Base-by-base conservation (phyloP, 192 early-diverging fungal species). In the Phycomyces blakesleeanus region DNA sequence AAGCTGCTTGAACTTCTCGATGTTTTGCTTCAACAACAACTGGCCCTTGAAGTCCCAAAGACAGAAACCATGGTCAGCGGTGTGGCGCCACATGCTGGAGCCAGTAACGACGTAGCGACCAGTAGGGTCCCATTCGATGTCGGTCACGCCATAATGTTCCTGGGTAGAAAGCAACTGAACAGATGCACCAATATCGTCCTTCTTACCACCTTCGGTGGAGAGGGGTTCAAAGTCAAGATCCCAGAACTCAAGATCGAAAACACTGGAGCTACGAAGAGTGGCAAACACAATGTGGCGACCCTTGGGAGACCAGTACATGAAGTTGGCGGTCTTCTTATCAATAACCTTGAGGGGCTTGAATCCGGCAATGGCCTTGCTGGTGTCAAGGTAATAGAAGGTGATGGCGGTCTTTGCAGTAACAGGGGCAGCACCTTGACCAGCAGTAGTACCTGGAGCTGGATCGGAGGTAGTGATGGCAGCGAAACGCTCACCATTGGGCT, bases 101-200 rank as follows among this genome's bases (percentile, higher is more conserved):
- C 86, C 89, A 51, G 89, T 86, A 9, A 89, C 76, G n/a, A 98
- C 88, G 69, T 86, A 99, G 57, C 97, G 91, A 64, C 97, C 97
- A 25, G 93, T 98, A 8, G 97, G 95, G 71, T 99, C 97, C 97
- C 97, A 99, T 73, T 97, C 94, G 55, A 98, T 84, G 65, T 97
- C 95, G 20, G 94, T 95, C 47, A 92, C 86, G 77, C 89, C 90
- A 79, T 95, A 98, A 76, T 98, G 97, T 76, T 98, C 96, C 41
- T 83, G 85, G 3, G 84, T 76, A 41, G 77, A 78, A 74, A 98
- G 76, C 57, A 89, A 65, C 52, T 87, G 77, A 55, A 91, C 72
- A 57, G 81, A 72, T 9, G 78, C 76, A 61, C 74, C 63, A n/a
- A 69, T 58, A 60, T 80, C 79, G 49, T 71, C 77, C 75, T 85